A percentile compares a stretch with the other conserved stretches of the same genome.
phyloP scores from a whole-genome alignment of 176 grass and related monocot species.

The Guadua angustifolia region DNA sequence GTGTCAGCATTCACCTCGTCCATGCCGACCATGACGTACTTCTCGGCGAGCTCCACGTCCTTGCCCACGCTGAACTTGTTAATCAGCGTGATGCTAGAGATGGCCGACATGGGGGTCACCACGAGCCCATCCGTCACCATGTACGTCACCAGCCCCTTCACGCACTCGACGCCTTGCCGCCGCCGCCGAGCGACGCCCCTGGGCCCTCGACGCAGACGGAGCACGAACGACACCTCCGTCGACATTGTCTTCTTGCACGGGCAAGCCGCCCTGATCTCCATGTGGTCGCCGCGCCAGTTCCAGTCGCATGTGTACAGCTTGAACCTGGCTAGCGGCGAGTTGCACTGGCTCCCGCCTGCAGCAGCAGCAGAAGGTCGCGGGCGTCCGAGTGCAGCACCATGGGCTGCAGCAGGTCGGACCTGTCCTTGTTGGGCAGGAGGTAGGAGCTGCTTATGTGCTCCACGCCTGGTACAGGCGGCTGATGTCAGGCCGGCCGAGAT shows the following conservation, averaged over 20 bases:
- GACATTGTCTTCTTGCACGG: constrained; percentile 45
- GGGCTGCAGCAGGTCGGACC: constrained; percentile 33
- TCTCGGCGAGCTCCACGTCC: constrained; percentile 53
- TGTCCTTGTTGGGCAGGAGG: constrained; percentile 15
- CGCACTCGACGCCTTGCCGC: constrained; percentile 37
- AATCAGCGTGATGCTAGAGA: constrained; percentile 53
- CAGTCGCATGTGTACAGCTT: constrained; percentile 39
- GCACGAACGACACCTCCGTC: constrained; percentile 18
- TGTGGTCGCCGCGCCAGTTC: constrained; percentile 30
- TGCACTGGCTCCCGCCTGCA: not conserved
- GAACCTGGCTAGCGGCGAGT: constrained; percentile 15
- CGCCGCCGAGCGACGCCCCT: no score
- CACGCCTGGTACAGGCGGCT: constrained; percentile 49
- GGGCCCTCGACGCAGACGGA: not conserved
- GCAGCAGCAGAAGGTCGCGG: constrained; percentile 42
- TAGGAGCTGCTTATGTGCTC: constrained; percentile 22
- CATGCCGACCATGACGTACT: constrained; percentile 43
- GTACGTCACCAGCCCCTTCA: constrained; percentile 42
- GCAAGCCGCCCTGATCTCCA: constrained; percentile 14
- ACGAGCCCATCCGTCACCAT: constrained; percentile 59
- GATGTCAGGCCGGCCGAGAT: constrained; percentile 34
- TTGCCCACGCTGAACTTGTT: constrained; percentile 40
- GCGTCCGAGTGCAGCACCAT: constrained; percentile 36
- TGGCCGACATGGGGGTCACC: constrained; percentile 67
- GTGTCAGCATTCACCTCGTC: not conserved